Evolutionary conservation across 257 asterid species (phyloP).

Genomic region (Thymus quinquecostatus): DNA sequence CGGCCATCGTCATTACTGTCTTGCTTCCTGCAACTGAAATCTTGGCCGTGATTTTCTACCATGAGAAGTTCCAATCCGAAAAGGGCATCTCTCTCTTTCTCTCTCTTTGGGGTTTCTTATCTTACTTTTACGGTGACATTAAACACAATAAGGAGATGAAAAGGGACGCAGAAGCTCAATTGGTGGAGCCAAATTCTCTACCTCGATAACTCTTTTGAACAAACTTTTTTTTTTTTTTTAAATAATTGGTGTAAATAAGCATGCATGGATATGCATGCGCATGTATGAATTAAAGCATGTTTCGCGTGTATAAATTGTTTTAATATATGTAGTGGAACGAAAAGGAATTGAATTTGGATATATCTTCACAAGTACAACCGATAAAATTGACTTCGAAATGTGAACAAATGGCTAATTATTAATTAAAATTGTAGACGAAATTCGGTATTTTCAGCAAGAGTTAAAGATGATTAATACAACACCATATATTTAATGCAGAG

Average conservation of each 20-base stretch:
- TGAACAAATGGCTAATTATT: too few species aligned
- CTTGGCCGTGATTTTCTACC: slow-evolving; percentile 38
- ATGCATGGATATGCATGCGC: too few species aligned
- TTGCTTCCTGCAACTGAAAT: slow-evolving; percentile 40
- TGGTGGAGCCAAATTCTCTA: neutral
- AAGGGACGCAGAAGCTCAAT: neutral
- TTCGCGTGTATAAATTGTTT: too few species aligned
- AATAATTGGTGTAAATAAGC: neutral
- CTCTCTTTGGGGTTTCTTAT: slow-evolving; percentile 15
- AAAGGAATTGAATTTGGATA: too few species aligned
- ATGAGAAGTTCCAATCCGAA: slow-evolving; percentile 46
- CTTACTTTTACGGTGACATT: slow-evolving; percentile 42
- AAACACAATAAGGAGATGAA: slow-evolving; percentile 7
- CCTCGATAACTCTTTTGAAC: neutral
- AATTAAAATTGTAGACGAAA: too few species aligned
- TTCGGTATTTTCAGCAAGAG: too few species aligned
- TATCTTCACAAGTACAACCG: too few species aligned
- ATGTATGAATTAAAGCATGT: too few species aligned
- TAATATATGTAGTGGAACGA: too few species aligned
- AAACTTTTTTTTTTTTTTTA: neutral
- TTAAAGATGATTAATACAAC: too few species aligned
- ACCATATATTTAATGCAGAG: too few species aligned
- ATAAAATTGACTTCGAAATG: too few species aligned
- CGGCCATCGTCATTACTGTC: slow-evolving; percentile 40
- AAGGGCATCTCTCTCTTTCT: slow-evolving; percentile 49